Conservation (phyloP, 345 rosid genomes). For the Populus davidiana region DNA sequence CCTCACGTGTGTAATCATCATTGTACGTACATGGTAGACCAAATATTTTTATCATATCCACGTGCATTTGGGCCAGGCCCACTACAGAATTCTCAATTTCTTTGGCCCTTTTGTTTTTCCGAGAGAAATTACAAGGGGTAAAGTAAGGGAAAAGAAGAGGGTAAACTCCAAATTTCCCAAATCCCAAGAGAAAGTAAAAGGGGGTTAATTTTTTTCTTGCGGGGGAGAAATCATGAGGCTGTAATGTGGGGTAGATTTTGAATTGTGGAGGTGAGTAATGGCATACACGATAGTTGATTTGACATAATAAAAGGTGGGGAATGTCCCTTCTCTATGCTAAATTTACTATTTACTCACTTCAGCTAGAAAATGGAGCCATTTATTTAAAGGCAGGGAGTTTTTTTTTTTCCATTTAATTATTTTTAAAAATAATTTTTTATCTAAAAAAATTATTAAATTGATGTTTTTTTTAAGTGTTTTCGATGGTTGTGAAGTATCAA, state of each 20-base stretch:
- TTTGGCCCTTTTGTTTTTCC: not conserved
- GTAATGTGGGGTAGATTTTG: not conserved
- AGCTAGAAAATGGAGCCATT: too few relatives aligned
- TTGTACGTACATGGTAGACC: slow-evolving; percentile 49
- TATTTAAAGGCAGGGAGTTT: too few relatives aligned
- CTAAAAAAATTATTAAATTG: too few relatives aligned
- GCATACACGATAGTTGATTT: not conserved
- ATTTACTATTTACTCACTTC: not conserved
- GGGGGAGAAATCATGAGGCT: not conserved
- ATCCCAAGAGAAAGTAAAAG: not conserved
- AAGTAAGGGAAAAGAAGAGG: not conserved
- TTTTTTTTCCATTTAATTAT: too few relatives aligned
- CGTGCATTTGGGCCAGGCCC: slow-evolving; percentile 40
- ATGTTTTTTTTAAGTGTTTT: too few relatives aligned
- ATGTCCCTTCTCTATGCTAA: not conserved
- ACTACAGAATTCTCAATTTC: not conserved
- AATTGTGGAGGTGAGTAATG: not conserved
- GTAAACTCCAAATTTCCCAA: not conserved
- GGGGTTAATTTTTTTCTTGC: not conserved
- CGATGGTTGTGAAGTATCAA: too few relatives aligned
- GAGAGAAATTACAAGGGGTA: not conserved
- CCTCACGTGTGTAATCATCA: slow-evolving; percentile 65
- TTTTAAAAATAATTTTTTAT: too few relatives aligned
- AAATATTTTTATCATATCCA: slow-evolving; percentile 35
- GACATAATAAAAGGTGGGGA: not conserved